Conservation (phyloP, 2,329 filamentous ascomycete genomes). For the Pseudocercospora musae region DNA sequence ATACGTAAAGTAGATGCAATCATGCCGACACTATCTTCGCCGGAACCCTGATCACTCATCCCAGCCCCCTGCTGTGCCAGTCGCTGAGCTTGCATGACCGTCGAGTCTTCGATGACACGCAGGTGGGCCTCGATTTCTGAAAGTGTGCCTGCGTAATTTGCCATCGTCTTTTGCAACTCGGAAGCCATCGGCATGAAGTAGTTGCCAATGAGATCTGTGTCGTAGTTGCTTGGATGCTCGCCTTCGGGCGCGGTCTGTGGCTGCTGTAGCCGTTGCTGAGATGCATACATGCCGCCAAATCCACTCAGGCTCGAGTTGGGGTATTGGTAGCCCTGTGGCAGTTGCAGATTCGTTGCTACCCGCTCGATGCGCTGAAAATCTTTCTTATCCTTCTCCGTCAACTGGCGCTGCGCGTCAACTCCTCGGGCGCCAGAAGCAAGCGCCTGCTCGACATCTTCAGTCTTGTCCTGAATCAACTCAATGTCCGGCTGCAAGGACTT, state of each 20-base stretch:
- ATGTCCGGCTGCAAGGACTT: slow-evolving; percentile 64
- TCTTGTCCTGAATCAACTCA: slow-evolving; percentile 58
- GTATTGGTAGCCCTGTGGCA: slow-evolving; percentile 63
- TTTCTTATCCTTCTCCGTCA: slow-evolving; percentile 63
- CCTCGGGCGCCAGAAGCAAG: slow-evolving; percentile 61
- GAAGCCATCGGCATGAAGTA: slow-evolving; percentile 46
- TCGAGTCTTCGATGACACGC: slow-evolving; percentile 46
- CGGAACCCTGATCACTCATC: slow-evolving; percentile 11
- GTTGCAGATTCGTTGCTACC: slow-evolving; percentile 69
- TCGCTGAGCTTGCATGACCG: slow-evolving; percentile 44
- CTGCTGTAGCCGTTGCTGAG: slow-evolving; percentile 21
- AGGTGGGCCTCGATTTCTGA: slow-evolving; percentile 49
- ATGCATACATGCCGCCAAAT: slow-evolving; percentile 17
- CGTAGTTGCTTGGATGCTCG: slow-evolving; percentile 31
- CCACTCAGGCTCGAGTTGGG: slow-evolving; percentile 25
- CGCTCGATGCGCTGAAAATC: slow-evolving; percentile 71
- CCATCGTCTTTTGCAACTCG: slow-evolving; percentile 39
- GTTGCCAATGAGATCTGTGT: slow-evolving; percentile 45
- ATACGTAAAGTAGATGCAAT: slow-evolving; percentile 39
- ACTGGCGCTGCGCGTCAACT: slow-evolving; percentile 55
- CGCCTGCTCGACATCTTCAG: slow-evolving; percentile 61
- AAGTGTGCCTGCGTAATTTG: slow-evolving; percentile 43
- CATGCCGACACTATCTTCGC: slow-evolving; percentile 41
- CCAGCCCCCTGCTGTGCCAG: slow-evolving; percentile 33
- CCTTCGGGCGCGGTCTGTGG: slow-evolving; percentile 11